Evolutionary conservation across 1,139 yeast species (phyloP).

Genomic region (Blastobotrys illinoisensis): DNA sequence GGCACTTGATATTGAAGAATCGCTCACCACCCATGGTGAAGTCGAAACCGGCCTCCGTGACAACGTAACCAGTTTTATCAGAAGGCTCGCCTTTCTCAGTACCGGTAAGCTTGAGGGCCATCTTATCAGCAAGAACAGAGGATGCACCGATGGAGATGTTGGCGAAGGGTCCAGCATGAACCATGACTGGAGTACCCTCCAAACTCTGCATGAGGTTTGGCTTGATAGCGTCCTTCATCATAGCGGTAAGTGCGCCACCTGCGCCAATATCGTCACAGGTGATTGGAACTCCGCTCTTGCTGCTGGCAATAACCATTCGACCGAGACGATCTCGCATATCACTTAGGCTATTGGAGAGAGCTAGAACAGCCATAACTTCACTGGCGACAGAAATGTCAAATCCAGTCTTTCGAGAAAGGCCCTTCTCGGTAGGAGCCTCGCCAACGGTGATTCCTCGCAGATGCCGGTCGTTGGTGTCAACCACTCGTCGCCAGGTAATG

Average conservation of each 20-base stretch:
- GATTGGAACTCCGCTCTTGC: constrained; percentile 76
- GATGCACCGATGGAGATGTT: constrained; percentile 96
- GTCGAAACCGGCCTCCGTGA: constrained; percentile 97
- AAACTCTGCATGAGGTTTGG: constrained; percentile 97
- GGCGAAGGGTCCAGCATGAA: constrained; percentile 98
- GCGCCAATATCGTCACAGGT: constrained; percentile 96
- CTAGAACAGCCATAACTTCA: constrained; percentile 96
- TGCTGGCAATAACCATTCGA: constrained; percentile 82
- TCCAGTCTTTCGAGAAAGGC: constrained; percentile 82
- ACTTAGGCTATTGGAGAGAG: constrained; percentile 72
- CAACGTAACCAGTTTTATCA: constrained; percentile 80
- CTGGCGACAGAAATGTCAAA: constrained; percentile 96
- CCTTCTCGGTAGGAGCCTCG: constrained; percentile 92
- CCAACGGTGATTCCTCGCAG: constrained; percentile 90
- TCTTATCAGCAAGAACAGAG: constrained; percentile 89
- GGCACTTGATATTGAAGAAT: constrained; percentile 92
- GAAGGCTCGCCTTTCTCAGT: constrained; percentile 49
- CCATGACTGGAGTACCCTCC: constrained; percentile 97
- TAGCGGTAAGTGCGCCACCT: constrained; percentile 95
- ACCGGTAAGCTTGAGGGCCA: constrained; percentile 91
- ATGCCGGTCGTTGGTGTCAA: constrained; percentile 92
- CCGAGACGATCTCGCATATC: constrained; percentile 93
- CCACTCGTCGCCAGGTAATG: constrained; percentile 94
- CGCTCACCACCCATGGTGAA: constrained; percentile 99
- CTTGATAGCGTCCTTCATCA: constrained; percentile 93